Evolutionary conservation across 257 asterid genomes (phyloP), one percentile per base, ranked within the genome.

Genomic region (Echium plantagineum): DNA sequence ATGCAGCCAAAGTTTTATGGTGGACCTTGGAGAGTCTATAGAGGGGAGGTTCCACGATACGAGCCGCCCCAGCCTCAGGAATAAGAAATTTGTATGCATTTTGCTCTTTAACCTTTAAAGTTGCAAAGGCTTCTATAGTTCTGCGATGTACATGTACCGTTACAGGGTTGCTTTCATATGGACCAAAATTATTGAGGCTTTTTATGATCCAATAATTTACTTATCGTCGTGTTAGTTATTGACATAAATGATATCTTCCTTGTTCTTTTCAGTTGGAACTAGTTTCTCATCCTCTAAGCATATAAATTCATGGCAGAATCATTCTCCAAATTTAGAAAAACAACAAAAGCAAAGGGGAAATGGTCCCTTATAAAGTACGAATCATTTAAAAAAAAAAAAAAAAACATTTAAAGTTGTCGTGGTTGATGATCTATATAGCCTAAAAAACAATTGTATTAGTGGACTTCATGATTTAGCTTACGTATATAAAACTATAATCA

Each of bases 21-120:
- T 6, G 97, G 97, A 59, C 97, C 97, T 64, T 90, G 97, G 97
- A 81, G 78, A 72, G 94, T 90, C 22, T 72, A 82, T 76, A 75
- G 90, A 68, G 97, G 97, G 5, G 89, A 87, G 1, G 94, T 84
- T 63, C 94, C 96, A 47, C 66, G 69, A 19, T 79, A 52, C 62
- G 73, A 80, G 78, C 57, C 9, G 13, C 63, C 57, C 48, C 52
- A 4, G 38, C 63, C 52, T 48, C 52, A 4, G 52, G n/a, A 20
- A 54, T 19, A 35, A 47, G 52, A 63, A 15, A 21, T 63, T 15
- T 42, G 24, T 63, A 6, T 26, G 54, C 24, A 54, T 21, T 19
- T 35, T 13, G 28, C 15, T 9, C 24, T 55, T 30, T 58, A 47
- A 62, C 32, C 21, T 65, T 48, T n/a, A n/a, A 5, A 19, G 5